phyloP scores from a whole-genome alignment of 805 yeast genomes.

The Suhomyces sp. region DNA sequence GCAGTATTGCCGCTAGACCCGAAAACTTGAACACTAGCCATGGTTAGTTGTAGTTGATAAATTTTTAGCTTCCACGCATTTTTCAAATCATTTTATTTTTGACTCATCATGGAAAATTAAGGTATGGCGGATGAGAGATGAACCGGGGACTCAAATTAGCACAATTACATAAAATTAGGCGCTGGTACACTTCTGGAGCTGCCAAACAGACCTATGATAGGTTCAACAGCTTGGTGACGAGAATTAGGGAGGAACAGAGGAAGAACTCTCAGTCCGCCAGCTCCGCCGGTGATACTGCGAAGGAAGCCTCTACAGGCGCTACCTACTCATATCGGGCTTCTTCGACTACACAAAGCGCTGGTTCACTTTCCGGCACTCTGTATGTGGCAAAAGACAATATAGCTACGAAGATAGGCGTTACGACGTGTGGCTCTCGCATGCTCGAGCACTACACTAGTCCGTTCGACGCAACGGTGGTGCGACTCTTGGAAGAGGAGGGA shows the following conservation, averaged over 20 bases:
- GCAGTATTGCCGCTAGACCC: constrained; percentile 10
- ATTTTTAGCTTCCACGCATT: neutral
- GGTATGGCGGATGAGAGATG: neutral
- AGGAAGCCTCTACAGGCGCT: neutral
- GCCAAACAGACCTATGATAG: neutral
- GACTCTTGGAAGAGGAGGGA: constrained; percentile 51
- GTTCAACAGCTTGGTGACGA: constrained; percentile 1
- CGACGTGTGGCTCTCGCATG: constrained; percentile 77
- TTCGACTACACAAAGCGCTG: neutral
- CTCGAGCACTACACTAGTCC: constrained; percentile 66
- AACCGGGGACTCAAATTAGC: neutral
- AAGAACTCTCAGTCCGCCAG: neutral
- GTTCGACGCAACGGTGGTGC: constrained; percentile 71
- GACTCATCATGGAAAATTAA: constrained; percentile 3
- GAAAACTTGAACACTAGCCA: constrained; percentile 4
- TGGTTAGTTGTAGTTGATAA: neutral
- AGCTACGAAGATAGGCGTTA: constrained; percentile 55
- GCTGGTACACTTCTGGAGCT: neutral
- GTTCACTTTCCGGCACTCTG: neutral
- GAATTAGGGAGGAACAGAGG: neutral
- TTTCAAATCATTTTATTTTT: neutral
- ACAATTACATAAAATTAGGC: neutral
- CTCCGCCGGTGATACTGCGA: neutral
- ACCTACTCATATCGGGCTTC: neutral
- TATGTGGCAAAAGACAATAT: constrained; percentile 71